These are phyloP conservation scores for Pestalotiopsis sp. DNA, from an alignment of 2,329 filamentous ascomycete genomes.

Conservation along the genomic window DNA sequence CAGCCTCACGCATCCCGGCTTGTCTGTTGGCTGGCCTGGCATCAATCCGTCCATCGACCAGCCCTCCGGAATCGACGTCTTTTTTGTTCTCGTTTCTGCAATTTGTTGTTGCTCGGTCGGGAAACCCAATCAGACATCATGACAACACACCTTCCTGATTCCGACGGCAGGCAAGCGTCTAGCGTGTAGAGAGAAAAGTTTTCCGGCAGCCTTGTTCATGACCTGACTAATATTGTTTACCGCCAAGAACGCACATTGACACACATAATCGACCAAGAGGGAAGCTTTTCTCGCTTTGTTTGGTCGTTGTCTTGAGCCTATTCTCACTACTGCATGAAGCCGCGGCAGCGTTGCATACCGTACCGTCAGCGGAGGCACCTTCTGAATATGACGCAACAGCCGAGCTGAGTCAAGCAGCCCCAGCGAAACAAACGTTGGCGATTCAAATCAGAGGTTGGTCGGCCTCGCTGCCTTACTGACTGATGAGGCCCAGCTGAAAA, in stretches of 20 bases:
- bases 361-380: not conserved
- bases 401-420: conserved; percentile 1
- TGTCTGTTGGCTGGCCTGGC: not conserved
- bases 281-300: not conserved
- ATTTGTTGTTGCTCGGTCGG: not conserved
- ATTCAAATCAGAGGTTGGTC: not conserved
- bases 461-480: conserved; percentile 1
- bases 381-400: not conserved
- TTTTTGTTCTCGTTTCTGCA: not conserved
- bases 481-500: not conserved
- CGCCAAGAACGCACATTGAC: not conserved
- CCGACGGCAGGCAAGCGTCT: not conserved
- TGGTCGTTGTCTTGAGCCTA: not conserved
- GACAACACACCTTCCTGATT: conserved; percentile 1
- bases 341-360: not conserved
- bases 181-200: not conserved
- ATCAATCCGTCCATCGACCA: not conserved
- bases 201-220: conserved; percentile 1
- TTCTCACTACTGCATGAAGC: not conserved
- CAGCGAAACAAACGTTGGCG: not conserved
- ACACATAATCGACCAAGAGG: not conserved
- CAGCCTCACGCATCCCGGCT: not conserved
- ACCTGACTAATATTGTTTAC: not conserved
- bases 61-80: not conserved
- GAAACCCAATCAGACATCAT: conserved; percentile 3